phyloP scores from a whole-genome alignment of 2,329 filamentous ascomycete genomes.

The Aspergillus oerlinghausenensis region DNA sequence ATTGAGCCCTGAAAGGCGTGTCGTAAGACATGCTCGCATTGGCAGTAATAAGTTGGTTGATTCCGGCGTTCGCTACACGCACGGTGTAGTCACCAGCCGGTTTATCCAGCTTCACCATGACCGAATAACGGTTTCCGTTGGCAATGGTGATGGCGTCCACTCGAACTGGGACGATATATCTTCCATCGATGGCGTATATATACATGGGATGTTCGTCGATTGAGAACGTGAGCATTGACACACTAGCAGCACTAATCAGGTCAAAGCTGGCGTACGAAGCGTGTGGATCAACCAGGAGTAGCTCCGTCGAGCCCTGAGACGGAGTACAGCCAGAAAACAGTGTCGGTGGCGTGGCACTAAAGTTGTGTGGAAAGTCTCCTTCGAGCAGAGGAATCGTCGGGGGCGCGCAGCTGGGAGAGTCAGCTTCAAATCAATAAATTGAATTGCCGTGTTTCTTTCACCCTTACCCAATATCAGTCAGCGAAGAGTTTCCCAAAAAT shows the following conservation, averaged over 20 bases:
- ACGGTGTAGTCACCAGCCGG: conserved; percentile 49
- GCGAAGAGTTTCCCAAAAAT: conserved; percentile 9
- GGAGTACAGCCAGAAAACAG: conserved; percentile 41
- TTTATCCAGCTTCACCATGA: conserved; percentile 41
- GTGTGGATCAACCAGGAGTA: conserved; percentile 35
- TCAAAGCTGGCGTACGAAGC: conserved; percentile 49
- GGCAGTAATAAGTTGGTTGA: conserved; percentile 52
- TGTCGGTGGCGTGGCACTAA: conserved; percentile 21
- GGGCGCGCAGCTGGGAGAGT: conserved; percentile 14
- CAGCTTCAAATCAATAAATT: background rate
- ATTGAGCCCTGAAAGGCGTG: conserved; percentile 14
- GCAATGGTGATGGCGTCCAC: conserved; percentile 27
- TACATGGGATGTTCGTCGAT: conserved; percentile 40
- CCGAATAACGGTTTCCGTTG: conserved; percentile 33
- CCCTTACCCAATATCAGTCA: conserved; percentile 19
- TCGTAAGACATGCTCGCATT: conserved; percentile 46
- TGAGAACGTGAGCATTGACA: conserved; percentile 46
- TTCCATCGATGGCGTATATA: conserved; percentile 38
- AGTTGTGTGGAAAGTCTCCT: conserved; percentile 14
- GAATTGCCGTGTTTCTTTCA: too few relatives aligned
- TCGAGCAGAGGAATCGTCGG: conserved; percentile 10
- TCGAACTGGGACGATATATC: conserved; percentile 32
- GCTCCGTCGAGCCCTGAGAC: conserved; percentile 42
- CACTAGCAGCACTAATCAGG: conserved; percentile 47
- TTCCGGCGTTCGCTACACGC: conserved; percentile 45